Evolutionary conservation across 164 flowering plant species (phyloP).

Genomic region (Liriodendron chinense): DNA sequence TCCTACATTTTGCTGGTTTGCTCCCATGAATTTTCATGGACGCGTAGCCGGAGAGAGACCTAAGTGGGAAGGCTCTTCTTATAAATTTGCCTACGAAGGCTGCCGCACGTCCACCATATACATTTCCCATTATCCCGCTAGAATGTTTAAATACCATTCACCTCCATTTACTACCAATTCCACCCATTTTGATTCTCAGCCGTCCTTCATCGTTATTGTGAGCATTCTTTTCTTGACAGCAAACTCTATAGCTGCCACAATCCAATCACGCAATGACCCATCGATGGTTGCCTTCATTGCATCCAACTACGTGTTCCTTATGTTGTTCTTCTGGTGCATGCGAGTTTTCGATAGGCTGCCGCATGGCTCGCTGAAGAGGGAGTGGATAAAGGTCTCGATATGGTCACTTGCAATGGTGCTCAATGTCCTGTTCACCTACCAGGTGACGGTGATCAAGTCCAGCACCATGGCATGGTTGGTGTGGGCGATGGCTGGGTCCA

Average conservation of each 20-base stretch:
- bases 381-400: not conserved
- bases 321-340: not conserved
- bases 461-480: not conserved
- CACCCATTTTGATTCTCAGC: too few species aligned
- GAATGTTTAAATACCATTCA: too few species aligned
- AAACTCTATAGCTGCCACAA: not conserved
- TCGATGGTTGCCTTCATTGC: not conserved
- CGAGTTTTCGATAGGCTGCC: not conserved
- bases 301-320: not conserved
- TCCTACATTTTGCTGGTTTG: too few species aligned
- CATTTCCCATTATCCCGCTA: too few species aligned
- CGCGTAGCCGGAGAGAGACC: too few species aligned
- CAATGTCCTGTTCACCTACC: conserved; percentile 1
- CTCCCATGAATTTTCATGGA: too few species aligned
- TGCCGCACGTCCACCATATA: too few species aligned
- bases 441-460: not conserved
- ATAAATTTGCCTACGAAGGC: too few species aligned
- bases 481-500: not conserved
- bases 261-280: not conserved
- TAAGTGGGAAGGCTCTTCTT: too few species aligned
- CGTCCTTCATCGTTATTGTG: not conserved
- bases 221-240: not conserved
- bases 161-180: too few species aligned
- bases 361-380: not conserved
- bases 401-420: not conserved